Conservation (phyloP, 345 rosid genomes). For the Turnera subulata region DNA sequence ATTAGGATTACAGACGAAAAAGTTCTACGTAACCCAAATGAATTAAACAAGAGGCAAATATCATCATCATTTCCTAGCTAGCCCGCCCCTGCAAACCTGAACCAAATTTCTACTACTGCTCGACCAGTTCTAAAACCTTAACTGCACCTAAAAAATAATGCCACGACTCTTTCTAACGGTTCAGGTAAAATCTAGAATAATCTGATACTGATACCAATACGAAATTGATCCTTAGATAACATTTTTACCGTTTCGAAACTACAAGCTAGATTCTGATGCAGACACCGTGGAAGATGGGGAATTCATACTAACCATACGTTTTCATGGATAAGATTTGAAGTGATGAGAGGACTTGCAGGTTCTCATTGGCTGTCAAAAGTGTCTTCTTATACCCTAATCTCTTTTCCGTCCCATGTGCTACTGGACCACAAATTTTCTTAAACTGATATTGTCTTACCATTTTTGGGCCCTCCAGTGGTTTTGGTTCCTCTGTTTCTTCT, state of each 20-base stretch:
- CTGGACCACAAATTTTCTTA: conserved; percentile 17
- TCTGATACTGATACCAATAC: no score
- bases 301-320: conserved; percentile 32
- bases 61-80: no score
- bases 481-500: neutral
- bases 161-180: no score
- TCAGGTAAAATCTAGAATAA: no score
- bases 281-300: conserved; percentile 29
- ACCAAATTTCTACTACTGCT: no score
- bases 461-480: neutral
- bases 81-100: no score
- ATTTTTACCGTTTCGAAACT: neutral
- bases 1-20: no score
- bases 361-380: conserved; percentile 40
- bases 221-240: no score
- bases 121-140: no score
- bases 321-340: conserved; percentile 14
- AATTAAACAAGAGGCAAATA: no score
- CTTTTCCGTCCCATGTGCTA: conserved; percentile 18
- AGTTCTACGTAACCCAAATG: no score
- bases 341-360: conserved; percentile 2
- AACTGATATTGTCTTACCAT: neutral
- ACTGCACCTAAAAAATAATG: no score
- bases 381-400: conserved; percentile 29
- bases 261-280: neutral